Evolutionary conservation across 139 green algal species (phyloP).

Genomic region (Chlamydomonas incerta): DNA sequence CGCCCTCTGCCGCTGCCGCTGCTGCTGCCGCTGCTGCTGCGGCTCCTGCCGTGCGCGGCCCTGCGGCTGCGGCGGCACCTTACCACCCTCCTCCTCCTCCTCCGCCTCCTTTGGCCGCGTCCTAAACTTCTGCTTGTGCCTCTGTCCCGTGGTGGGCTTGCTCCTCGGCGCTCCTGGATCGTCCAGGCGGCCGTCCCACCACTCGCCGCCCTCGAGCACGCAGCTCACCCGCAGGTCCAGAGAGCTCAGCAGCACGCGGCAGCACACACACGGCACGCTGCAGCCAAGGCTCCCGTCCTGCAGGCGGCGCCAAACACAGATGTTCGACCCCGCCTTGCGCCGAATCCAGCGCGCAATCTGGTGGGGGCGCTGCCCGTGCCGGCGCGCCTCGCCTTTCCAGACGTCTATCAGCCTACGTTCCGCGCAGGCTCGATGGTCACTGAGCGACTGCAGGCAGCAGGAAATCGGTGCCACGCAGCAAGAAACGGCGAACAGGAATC

Average conservation of each 20-base stretch:
- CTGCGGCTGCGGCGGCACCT: not conserved
- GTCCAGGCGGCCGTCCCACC: constrained; percentile 61
- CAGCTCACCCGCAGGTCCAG: constrained; percentile 73
- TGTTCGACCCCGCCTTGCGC: constrained; percentile 68
- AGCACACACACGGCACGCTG: constrained; percentile 73
- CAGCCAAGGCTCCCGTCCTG: constrained; percentile 71
- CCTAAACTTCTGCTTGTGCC: constrained; percentile 11
- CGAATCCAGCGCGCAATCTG: constrained; percentile 71
- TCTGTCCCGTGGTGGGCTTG: constrained; percentile 63
- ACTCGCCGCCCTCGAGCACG: constrained; percentile 42
- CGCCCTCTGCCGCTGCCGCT: not conserved
- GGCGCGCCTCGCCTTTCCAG: constrained; percentile 58
- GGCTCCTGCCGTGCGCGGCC: not conserved
- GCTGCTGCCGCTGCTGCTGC: not conserved
- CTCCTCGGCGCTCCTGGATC: constrained; percentile 54
- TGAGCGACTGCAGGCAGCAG: not conserved
- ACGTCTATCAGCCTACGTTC: constrained; percentile 47
- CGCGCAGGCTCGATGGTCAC: constrained; percentile 44
- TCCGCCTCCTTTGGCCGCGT: not conserved
- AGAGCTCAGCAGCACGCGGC: constrained; percentile 59
- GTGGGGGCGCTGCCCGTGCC: constrained; percentile 62
- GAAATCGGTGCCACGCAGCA: not conserved
- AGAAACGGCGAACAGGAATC: too few relatives aligned
- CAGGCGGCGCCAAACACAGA: constrained; percentile 67
- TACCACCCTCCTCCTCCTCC: too few relatives aligned